Evolutionary conservation across 495 filamentous ascomycete species (phyloP), one percentile per base, ranked within the genome.

Genomic region (Friedmanniomyces endolithicus): DNA sequence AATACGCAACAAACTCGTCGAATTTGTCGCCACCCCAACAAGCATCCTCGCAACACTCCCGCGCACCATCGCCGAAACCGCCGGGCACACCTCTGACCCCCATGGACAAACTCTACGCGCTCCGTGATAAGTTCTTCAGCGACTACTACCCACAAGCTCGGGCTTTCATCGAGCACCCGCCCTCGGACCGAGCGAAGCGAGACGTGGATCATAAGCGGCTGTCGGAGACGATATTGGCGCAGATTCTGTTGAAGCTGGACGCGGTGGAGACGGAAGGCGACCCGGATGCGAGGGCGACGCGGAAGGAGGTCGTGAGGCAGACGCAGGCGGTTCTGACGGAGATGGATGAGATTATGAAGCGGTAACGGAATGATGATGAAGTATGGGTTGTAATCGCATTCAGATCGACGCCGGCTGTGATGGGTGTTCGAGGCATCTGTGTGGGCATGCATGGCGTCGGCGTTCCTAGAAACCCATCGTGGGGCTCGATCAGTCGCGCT

Each of bases 201-300:
- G 79, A 80, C 19, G 84, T 86, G 39, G 85, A 90, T 59, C 82
- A 96, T 57, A 82, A 84, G 67, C 85, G 79, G 65, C 64, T 96
- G 33, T 82, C 78, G 25, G 92, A 96, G 73, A 87, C 81, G 3
- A 84, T 95, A 51, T 71, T 97, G 74, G 76, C 80, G 48, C 86
- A 95, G 65, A 76, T 90, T 7, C 58, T 95, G 54, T 61, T 98
- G 61, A 95, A 94, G 70, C 74, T 90, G 24, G 90, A 96, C 71
- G 83, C 75, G 14, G 82, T 95, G 24, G 87, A 90, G 52, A 83
- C 80, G 2, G 78, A 83, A 19, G 81, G 78, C 6, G 77, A 90
- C 60, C 73, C 68, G 19, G 78, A 77, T 9, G 77, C 79, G 35
- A 76, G 90, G 43, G 72, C 71, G 43, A 77, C 74, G 62, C 76